Evolutionary conservation across 75 land plant species (phyloP).

Genomic region (Ceratopteris richardii): DNA sequence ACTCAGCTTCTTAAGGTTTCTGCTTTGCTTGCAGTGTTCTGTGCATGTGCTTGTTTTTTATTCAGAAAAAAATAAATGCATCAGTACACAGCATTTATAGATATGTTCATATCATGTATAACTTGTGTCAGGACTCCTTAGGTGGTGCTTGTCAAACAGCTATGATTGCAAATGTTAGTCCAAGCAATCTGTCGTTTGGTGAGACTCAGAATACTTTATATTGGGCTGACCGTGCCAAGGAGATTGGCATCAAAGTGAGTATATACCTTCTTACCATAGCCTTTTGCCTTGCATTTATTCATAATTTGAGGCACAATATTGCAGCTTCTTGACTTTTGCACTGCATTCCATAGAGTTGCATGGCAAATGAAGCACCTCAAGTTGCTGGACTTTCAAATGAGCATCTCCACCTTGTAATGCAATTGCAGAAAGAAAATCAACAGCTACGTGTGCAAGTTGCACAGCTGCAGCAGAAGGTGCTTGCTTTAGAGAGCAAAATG

Average conservation of each 20-base stretch:
- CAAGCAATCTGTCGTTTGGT: slow-evolving; percentile 12
- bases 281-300: no score
- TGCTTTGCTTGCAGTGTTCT: neutral
- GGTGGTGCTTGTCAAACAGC: slow-evolving; percentile 26
- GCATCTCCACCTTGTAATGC: slow-evolving; percentile 8
- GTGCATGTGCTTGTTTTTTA: no score
- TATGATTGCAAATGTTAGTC: slow-evolving; percentile 23
- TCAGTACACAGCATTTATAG: no score
- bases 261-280: no score
- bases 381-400: slow-evolving; percentile 12
- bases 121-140: slow-evolving; percentile 17
- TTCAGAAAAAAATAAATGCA: no score
- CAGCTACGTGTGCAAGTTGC: slow-evolving; percentile 21
- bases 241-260: slow-evolving; percentile 23
- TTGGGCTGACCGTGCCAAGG: slow-evolving; percentile 29
- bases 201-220: slow-evolving; percentile 27
- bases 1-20: slow-evolving; percentile 26
- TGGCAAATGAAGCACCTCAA: slow-evolving; percentile 8
- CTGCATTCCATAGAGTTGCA: slow-evolving; percentile 10
- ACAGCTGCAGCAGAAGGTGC: slow-evolving; percentile 14
- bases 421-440: slow-evolving; percentile 26
- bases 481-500: slow-evolving; percentile 4
- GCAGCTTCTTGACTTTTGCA: no score
- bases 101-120: neutral
- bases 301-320: no score